These are phyloP conservation scores for Solanum boliviense DNA, from an alignment of 257 asterid species.

Conservation along the genomic window DNA sequence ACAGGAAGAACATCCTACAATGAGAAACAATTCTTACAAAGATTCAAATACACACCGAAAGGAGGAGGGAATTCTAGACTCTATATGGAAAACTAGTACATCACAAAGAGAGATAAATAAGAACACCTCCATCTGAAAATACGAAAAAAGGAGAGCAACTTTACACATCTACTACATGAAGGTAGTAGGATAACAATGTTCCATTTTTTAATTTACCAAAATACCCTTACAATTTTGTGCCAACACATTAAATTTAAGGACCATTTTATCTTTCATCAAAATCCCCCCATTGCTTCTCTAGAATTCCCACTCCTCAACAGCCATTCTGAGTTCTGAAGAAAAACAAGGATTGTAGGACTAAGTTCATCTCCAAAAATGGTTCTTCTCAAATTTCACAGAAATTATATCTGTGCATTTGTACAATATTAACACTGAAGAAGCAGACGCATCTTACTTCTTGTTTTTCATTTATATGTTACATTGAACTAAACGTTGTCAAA, in stretches of 20 bases:
- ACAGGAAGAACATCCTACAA: constrained; percentile 84
- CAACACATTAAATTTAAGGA: background rate
- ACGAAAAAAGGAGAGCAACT: background rate
- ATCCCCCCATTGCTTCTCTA: background rate
- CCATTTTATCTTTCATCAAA: background rate
- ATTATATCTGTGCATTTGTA: background rate
- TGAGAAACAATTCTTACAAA: background rate
- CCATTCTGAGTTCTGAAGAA: background rate
- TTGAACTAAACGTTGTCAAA: background rate
- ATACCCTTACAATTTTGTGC: background rate
- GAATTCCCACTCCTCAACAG: background rate
- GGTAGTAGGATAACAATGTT: background rate
- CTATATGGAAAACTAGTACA: background rate
- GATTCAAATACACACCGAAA: background rate
- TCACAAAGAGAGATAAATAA: background rate
- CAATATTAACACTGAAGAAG: background rate
- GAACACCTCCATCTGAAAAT: background rate
- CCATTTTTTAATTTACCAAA: background rate
- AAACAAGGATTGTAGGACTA: background rate
- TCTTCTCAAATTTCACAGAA: background rate
- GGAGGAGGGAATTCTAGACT: background rate
- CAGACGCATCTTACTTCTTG: background rate
- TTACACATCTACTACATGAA: background rate
- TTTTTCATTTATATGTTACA: background rate
- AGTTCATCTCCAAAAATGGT: background rate